phyloP scores from a whole-genome alignment of 345 rosid species.

The Euphorbia peplus region DNA sequence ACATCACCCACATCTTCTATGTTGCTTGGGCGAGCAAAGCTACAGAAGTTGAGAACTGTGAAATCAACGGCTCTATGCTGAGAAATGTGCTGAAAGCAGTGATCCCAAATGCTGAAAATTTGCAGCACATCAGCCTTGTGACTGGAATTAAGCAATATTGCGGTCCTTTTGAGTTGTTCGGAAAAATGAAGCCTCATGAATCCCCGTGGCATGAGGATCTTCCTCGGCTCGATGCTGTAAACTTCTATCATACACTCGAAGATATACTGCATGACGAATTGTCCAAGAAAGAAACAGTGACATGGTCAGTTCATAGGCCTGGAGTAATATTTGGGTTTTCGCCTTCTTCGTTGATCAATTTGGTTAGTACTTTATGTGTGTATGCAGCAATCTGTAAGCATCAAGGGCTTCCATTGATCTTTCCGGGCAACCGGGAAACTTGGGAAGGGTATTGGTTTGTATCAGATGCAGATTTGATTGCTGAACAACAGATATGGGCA shows the following conservation, averaged over 20 bases:
- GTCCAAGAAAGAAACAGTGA: conserved; percentile 41
- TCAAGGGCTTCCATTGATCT: conserved; percentile 47
- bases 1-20: conserved; percentile 68
- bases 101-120: conserved; percentile 55
- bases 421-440: conserved; percentile 50
- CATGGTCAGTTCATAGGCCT: conserved; percentile 72
- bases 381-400: conserved; percentile 80
- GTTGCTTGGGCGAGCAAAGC: conserved; percentile 51
- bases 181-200: conserved; percentile 34
- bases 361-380: conserved; percentile 51
- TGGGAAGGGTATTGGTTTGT: conserved; percentile 52
- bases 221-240: conserved; percentile 51
- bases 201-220: conserved; percentile 71
- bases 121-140: conserved; percentile 67
- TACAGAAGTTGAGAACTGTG: conserved; percentile 54
- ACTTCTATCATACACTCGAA: conserved; percentile 57
- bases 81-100: conserved; percentile 55
- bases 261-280: conserved; percentile 57
- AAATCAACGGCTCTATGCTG: conserved; percentile 55
- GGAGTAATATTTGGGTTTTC: conserved; percentile 59
- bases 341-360: conserved; percentile 61
- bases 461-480: conserved; percentile 66
- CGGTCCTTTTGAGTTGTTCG: conserved; percentile 39
- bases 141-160: conserved; percentile 60
- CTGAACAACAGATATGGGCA: conserved; percentile 89